Base-by-base conservation (phyloP, 805 yeast species). In the Saturnispora hagleri region DNA sequence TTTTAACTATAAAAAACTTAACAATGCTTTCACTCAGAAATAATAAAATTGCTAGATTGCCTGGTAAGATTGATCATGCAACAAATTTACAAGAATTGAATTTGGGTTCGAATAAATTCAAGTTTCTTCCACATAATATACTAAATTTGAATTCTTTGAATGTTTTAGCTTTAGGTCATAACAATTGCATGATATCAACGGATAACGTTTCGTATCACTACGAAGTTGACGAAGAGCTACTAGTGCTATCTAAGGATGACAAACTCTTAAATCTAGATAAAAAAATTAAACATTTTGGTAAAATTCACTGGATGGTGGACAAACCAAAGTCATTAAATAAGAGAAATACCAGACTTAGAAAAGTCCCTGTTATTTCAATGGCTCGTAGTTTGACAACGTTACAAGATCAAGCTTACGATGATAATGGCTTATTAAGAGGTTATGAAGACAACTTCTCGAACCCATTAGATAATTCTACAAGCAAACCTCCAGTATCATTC, bases 11-110 rank as follows among this genome's bases (percentile, higher is more conserved):
- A 34, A 64, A 72, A 9, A 77, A 70, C 10, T 62, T 81, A 31
- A 72, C 75, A 46, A 83, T 81, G 2, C 61, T 81, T 31, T 73
- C 78, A 2, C 60, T 81, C 51, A 67, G 86, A 51, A 74, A 70
- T 36, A 81, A 81, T 56, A 72, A 69, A 54, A 54, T 78, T 35
- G 74, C 71, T 41, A 62, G 67, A 34, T 58, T 78, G 15, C 80
- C 82, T 0, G 76, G 80, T 1, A 68, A 69, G n/a, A 73, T 78
- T 20, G 69, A 66, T 26, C 69, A 67, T 18, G 60, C 76, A 20
- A 55, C 46, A 45, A 68, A 71, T 51, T 64, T 81, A 53, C 71
- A 72, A n/a, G 77, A 78, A 47, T 62, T 81, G 41, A 74, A 79
- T n/a, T 56, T 81, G 9, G 75, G 76, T 6, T 68, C 74, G 22